These are phyloP conservation scores for Rhinocladiella similis DNA, from an alignment of 2,329 filamentous ascomycete genomes.

Conservation along the genomic window DNA sequence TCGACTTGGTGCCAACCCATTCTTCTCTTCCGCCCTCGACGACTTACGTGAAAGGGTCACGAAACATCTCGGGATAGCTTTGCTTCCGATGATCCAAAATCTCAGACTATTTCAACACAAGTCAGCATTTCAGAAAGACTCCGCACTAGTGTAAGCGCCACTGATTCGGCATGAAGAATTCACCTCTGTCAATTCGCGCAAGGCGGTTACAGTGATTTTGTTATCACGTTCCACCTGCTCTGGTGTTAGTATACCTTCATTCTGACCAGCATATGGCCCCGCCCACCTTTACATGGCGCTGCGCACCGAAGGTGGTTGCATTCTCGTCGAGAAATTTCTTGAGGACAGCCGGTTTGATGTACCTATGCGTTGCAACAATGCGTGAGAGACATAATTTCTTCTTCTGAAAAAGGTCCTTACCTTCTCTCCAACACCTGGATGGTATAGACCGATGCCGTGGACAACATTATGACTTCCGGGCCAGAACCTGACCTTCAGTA, in stretches of 20 bases:
- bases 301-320: background rate
- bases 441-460: background rate
- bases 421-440: background rate
- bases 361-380: background rate
- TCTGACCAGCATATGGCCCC: background rate
- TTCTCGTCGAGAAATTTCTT: background rate
- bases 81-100: background rate
- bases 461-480: too few species aligned
- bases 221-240: background rate
- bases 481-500: too few species aligned
- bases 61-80: background rate
- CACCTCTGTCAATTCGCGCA: background rate
- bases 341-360: background rate
- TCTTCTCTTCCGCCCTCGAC: background rate
- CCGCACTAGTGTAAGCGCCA: too few species aligned
- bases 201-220: background rate
- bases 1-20: background rate
- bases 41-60: background rate
- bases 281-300: background rate
- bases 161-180: background rate
- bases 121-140: background rate
- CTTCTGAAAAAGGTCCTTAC: background rate
- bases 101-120: background rate
- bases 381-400: background rate
- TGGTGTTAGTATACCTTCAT: background rate